Evolutionary conservation across 2,329 filamentous ascomycete genomes (phyloP).

Genomic region (Aspergillus sp.): DNA sequence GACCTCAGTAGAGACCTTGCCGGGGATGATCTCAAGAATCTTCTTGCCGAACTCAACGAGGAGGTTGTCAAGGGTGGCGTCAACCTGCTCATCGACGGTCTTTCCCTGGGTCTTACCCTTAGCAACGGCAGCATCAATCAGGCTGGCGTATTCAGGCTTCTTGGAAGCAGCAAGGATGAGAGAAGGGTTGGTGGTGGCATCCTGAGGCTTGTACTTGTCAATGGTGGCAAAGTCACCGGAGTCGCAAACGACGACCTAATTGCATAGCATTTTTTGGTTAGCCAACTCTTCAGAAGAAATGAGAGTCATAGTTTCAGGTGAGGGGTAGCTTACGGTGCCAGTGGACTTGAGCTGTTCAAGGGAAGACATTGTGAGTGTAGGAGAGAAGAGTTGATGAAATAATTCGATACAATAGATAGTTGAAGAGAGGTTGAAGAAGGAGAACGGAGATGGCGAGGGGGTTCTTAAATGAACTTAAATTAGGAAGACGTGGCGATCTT

Average conservation of each 20-base stretch:
- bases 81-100: slow-evolving; percentile 76
- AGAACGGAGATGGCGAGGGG: background rate
- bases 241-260: slow-evolving; percentile 89
- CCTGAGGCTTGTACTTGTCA: slow-evolving; percentile 99
- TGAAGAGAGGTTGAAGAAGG: background rate
- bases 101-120: slow-evolving; percentile 77
- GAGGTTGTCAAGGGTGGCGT: slow-evolving; percentile 86
- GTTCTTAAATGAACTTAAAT: slow-evolving; percentile 8
- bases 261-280: slow-evolving; percentile 16
- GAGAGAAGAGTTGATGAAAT: slow-evolving; percentile 9
- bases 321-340: slow-evolving; percentile 75
- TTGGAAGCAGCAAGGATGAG: slow-evolving; percentile 97
- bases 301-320: background rate
- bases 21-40: slow-evolving; percentile 94
- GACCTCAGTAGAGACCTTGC: slow-evolving; percentile 98
- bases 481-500: slow-evolving; percentile 5
- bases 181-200: slow-evolving; percentile 99
- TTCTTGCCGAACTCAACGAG: slow-evolving; percentile 98
- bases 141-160: slow-evolving; percentile 91
- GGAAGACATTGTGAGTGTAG: slow-evolving; percentile 67
- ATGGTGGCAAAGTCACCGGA: slow-evolving; percentile 91
- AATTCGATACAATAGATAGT: background rate
- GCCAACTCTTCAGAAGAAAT: background rate
- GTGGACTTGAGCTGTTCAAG: slow-evolving; percentile 96
- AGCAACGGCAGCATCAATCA: slow-evolving; percentile 81